Evolutionary conservation across 495 filamentous ascomycete species (phyloP), one percentile per base, ranked within the genome.

Genomic region (Barbatosphaeria neglecta): DNA sequence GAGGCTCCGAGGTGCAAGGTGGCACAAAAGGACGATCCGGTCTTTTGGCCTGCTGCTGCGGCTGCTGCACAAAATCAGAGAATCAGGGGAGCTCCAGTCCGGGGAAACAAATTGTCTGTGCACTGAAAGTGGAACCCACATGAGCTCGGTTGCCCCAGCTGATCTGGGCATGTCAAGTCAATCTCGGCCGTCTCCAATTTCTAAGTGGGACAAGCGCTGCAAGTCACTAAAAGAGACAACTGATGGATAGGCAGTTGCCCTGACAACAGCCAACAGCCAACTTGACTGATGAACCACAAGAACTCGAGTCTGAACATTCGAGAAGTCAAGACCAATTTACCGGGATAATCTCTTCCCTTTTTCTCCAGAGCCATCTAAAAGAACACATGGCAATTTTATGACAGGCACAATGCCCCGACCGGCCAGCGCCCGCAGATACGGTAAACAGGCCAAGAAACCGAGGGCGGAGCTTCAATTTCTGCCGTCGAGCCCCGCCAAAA

Each of bases 341-440:
- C 24, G 24, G 5, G 2, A 16, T 11, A 6, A 35, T 16, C 16
- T 31, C 7, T 15, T 11, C 3, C 5, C 13, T 5, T 1, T 2
- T 35, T 35, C 13, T 2, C 2, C 22, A 4, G 9, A 41, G n/a
- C 11, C 4, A 13, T 16, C 4, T 16, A 22, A 41, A 6, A 11
- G 2, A 22, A 24, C 11, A 6, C 2, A 41, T 41, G 39, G 39
- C 22, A 6, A 7, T 4, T 15, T 23, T 41, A 41, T 41, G 39
- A 41, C 39, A 24, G 24, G 2, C n/a, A n/a, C 4, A 15, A 67
- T 69, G 65, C 46, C 65, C 20, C 60, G 56, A 23, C 49, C 60
- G 37, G 50, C 53, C 6, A 59, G 58, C 23, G 42, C 60, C 13
- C 62, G 69, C 7, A 68, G 63, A 57, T 72, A 74, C 52, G 70